Evolutionary conservation across 768 basidiomycete genomes (phyloP), one percentile per base, ranked within the genome.

Genomic region (Auricularia sp.): DNA sequence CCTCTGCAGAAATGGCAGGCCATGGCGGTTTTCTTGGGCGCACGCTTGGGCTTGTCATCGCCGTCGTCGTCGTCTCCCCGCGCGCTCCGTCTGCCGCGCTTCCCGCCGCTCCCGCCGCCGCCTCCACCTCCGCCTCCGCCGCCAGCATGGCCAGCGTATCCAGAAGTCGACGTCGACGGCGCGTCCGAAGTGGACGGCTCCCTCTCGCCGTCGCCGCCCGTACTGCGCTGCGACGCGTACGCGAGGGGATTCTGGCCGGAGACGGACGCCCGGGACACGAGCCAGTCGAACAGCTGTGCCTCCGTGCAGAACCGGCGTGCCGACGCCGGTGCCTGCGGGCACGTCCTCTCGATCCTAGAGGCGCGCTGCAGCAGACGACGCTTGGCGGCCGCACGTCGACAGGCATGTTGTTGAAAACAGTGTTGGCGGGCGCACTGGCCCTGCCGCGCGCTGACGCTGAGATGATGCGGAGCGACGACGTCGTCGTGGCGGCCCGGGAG

Each of bases 1-100:
- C 89, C 81, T 81, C 89, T 80, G 77, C 89, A 92, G 73, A 90
- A 90, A 74, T 88, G 79, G 76, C 89, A 92, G 65, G 89, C 89
- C 42, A 90, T 80, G 29, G 77, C 76, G 39, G 82, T 83, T 77
- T 87, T 88, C 68, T 77, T 74, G 7, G 56, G 56, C 11, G 29
- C 56, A 6, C 29, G 56, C 24, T 59, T 59, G 29, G 24, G 56
- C 34, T 35, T 35, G 34, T 35, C 56, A 8, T 59, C 56, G 29
- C 29, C 56, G 34, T 29, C 56, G 56, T 21, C 47, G 47, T 51
- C 47, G 47, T 18, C 47, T 10, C 21, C 21, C 47, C 18, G 7
- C 39, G 39, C 39, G 39, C 39, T 51, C 47, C 47, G 14, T 0
- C 47, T 8, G 18, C 47, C 47, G 10, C 47, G 47, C 47, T 51